phyloP scores from a whole-genome alignment of 1,284 basidiomycete genomes.

The Blastosporella zonata region DNA sequence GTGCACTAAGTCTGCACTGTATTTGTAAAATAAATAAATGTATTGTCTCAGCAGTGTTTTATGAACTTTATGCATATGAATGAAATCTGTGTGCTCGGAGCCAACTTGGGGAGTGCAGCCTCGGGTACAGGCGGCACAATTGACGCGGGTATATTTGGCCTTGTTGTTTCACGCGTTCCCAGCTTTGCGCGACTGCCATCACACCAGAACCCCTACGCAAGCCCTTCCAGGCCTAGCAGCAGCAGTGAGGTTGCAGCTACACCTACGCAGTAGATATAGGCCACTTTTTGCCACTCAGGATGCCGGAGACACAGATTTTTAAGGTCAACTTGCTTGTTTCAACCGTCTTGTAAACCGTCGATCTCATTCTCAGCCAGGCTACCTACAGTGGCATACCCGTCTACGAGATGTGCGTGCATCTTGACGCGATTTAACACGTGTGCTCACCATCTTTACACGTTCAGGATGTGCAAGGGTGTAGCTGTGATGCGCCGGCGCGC shows the following conservation, averaged over 20 bases:
- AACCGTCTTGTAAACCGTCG: constrained; percentile 18
- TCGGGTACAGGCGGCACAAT: not conserved
- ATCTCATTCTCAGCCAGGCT: constrained; percentile 46
- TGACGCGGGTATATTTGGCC: constrained; percentile 39
- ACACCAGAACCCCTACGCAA: constrained; percentile 6
- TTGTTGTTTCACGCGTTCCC: constrained; percentile 49
- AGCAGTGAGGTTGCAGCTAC: not conserved
- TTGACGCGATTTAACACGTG: constrained; percentile 34
- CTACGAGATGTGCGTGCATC: constrained; percentile 72
- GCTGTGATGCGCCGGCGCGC: constrained; percentile 96
- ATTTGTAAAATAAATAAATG: not conserved
- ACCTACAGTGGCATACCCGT: constrained; percentile 88
- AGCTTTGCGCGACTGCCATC: constrained; percentile 17
- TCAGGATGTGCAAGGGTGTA: constrained; percentile 90
- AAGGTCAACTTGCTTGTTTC: constrained; percentile 46
- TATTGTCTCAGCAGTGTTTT: not conserved
- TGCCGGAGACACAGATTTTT: constrained; percentile 81
- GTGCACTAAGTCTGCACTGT: not conserved
- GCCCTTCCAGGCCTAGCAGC: constrained; percentile 3
- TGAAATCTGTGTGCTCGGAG: too few relatives aligned
- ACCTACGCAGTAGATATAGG: constrained; percentile 1
- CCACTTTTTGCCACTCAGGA: constrained; percentile 25
- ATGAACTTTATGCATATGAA: not conserved
- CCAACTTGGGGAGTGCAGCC: too few relatives aligned
- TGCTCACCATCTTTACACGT: constrained; percentile 33